Percentiles rank a stretch among this genome's conserved stretches.
These are phyloP conservation scores for Eragrostis tef DNA, from an alignment of 202 grass and related monocot genomes.

Conservation along the genomic window DNA sequence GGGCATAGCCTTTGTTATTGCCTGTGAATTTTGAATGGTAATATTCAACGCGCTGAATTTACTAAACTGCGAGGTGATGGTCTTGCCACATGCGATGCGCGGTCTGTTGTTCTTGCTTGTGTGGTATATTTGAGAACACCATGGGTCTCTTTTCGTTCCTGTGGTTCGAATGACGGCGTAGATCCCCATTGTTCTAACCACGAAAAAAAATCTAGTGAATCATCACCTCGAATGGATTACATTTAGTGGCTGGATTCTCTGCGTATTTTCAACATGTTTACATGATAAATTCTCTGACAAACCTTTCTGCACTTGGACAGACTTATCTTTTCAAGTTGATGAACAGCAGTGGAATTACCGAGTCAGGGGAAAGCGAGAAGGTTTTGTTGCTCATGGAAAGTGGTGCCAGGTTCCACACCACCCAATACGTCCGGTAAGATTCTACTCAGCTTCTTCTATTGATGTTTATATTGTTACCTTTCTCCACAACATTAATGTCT, in stretches of 20 bases:
- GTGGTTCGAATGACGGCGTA: background rate
- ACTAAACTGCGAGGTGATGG: background rate
- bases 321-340: constrained; percentile 98
- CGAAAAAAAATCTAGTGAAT: background rate
- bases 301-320: constrained; percentile 50
- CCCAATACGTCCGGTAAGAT: constrained; percentile 82
- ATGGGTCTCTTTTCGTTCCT: background rate
- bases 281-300: background rate
- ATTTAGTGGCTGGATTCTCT: background rate
- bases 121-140: background rate
- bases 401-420: constrained; percentile 84
- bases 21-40: background rate
- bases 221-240: background rate
- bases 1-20: background rate
- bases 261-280: background rate
- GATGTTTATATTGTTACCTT: constrained; percentile 9
- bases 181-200: background rate
- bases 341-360: constrained; percentile 90
- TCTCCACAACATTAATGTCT: constrained; percentile 34
- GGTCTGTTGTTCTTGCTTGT: background rate
- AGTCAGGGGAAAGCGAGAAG: constrained; percentile 97
- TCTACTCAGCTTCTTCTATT: constrained; percentile 1
- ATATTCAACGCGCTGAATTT: background rate
- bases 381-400: constrained; percentile 94
- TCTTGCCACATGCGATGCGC: background rate